These are phyloP conservation scores for Alloteropsis semialata DNA, from an alignment of 176 grass and related monocot species.

Conservation along the genomic window DNA sequence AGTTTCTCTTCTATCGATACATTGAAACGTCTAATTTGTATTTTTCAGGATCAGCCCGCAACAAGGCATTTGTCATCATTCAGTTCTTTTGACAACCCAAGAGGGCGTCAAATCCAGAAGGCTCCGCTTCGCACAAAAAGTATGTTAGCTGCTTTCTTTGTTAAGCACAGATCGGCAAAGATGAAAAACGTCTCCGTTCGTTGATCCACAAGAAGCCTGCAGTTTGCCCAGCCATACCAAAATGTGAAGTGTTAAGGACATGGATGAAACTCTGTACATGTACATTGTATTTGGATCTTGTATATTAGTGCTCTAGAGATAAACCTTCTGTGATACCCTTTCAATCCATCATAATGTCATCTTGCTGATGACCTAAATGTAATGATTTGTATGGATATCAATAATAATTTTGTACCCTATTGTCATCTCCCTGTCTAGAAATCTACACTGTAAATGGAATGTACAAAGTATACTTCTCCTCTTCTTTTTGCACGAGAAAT, in stretches of 20 bases:
- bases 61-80: constrained; percentile 51
- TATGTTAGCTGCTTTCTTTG: constrained; percentile 82
- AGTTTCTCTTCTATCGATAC: background rate
- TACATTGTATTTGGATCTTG: constrained; percentile 30
- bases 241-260: constrained; percentile 7
- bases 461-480: background rate
- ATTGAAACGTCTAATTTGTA: background rate
- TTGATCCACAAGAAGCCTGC: constrained; percentile 39
- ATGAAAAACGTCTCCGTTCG: constrained; percentile 60
- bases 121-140: constrained; percentile 64
- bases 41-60: constrained; percentile 57
- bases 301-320: constrained; percentile 19
- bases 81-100: constrained; percentile 68
- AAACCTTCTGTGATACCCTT: background rate
- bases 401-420: background rate
- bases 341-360: constrained; percentile 13
- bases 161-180: constrained; percentile 70
- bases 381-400: constrained; percentile 17
- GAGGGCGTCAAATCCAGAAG: constrained; percentile 64
- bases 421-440: background rate
- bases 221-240: constrained; percentile 18
- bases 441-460: background rate
- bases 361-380: constrained; percentile 29
- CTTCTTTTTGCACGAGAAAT: background rate
- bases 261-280: constrained; percentile 17